These are phyloP conservation scores for Orbilia ellipsospora DNA, from an alignment of 2,329 filamentous ascomycete species.

Conservation along the genomic window DNA sequence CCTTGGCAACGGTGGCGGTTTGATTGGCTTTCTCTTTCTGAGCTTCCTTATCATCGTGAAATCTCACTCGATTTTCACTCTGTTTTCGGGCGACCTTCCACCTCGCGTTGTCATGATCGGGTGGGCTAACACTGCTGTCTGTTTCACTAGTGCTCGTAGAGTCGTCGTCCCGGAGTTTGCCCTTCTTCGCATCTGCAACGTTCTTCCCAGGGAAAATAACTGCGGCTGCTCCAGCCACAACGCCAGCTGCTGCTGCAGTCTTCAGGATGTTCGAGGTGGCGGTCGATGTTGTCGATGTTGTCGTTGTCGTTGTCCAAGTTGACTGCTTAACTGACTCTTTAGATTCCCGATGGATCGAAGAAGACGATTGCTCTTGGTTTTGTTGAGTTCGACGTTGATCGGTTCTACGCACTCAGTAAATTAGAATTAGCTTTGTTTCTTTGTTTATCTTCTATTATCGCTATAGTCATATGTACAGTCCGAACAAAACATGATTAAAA, in stretches of 20 bases:
- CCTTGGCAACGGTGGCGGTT: slow-evolving; percentile 13
- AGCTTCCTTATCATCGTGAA: slow-evolving; percentile 41
- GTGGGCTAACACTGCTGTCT: slow-evolving; percentile 44
- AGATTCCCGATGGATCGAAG: slow-evolving; percentile 19
- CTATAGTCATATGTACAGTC: slow-evolving; percentile 23
- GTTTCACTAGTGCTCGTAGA: slow-evolving; percentile 39
- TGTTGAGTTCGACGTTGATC: slow-evolving; percentile 38
- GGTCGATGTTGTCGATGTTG: background rate
- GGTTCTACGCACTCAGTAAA: slow-evolving; percentile 44
- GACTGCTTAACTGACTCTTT: slow-evolving; percentile 28
- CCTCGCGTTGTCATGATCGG: slow-evolving; percentile 5
- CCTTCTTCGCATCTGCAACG: slow-evolving; percentile 2
- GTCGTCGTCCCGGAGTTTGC: slow-evolving; percentile 17
- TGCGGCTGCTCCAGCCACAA: slow-evolving; percentile 11
- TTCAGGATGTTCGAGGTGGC: slow-evolving; percentile 32
- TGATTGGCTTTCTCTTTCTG: slow-evolving; percentile 31
- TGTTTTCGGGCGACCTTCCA: slow-evolving; percentile 21
- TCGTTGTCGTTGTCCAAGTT: too few relatives aligned
- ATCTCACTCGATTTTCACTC: slow-evolving; percentile 21
- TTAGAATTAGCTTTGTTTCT: slow-evolving; percentile 41
- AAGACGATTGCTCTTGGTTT: slow-evolving; percentile 23
- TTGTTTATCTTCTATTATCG: slow-evolving; percentile 23
- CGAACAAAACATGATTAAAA: slow-evolving; percentile 6
- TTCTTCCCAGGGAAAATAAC: slow-evolving; percentile 41
- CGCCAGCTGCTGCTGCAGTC: slow-evolving; percentile 18